Conservation (phyloP, 345 rosid species). For the Gossypium stocksii region DNA sequence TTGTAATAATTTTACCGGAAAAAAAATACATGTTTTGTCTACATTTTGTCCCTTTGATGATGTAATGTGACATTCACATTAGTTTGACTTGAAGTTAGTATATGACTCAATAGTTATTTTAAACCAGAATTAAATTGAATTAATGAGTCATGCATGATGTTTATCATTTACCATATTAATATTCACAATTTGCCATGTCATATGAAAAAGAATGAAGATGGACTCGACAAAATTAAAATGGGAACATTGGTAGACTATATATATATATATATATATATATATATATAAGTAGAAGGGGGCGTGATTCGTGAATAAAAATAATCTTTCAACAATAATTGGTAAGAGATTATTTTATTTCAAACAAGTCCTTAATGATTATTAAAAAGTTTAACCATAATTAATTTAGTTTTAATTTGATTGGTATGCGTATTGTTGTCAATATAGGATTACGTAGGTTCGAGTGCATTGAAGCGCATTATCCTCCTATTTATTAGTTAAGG, state of each 20-base stretch:
- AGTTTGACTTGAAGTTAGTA: background rate
- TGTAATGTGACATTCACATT: background rate
- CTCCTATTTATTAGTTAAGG: accelerated
- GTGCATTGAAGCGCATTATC: too few relatives aligned
- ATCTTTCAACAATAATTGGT: background rate
- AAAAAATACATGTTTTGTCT: background rate
- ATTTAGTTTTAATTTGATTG: too few relatives aligned
- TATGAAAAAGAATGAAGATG: background rate
- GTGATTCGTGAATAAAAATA: background rate
- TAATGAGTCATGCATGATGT: background rate
- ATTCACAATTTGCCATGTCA: background rate
- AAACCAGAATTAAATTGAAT: background rate
- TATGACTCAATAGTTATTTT: background rate
- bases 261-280: too few relatives aligned
- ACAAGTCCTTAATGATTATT: background rate
- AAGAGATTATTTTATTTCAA: background rate
- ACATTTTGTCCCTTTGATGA: background rate
- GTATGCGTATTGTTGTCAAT: too few relatives aligned
- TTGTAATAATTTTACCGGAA: background rate
- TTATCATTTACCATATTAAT: background rate
- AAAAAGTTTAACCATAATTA: background rate
- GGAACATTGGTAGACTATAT: background rate
- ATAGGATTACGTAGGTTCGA: accelerated
- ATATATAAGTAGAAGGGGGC: background rate
- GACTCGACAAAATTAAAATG: background rate